phyloP scores from a whole-genome alignment of 441 rosid species.

The Erodium texanum region DNA sequence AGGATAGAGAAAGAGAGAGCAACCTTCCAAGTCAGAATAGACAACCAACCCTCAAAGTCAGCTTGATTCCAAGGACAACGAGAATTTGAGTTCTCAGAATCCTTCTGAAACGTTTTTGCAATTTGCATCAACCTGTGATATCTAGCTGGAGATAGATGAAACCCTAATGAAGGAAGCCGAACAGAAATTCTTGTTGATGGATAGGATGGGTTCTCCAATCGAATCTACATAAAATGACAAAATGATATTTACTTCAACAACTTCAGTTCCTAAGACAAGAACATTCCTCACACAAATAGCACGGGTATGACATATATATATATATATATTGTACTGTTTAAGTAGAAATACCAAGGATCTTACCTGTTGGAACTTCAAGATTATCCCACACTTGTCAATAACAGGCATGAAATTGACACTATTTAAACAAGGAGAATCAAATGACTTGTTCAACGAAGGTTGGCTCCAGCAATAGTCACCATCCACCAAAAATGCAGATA shows the following conservation, averaged over 20 bases:
- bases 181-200: slow-evolving; percentile 86
- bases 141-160: slow-evolving; percentile 97
- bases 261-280: neutral
- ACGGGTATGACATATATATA: slow-evolving; percentile 10
- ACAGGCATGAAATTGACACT: slow-evolving; percentile 65
- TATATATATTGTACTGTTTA: slow-evolving; percentile 14
- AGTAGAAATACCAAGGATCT: slow-evolving; percentile 14
- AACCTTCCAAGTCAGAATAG: slow-evolving; percentile 81
- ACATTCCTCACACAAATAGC: neutral
- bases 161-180: slow-evolving; percentile 80
- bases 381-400: slow-evolving; percentile 84
- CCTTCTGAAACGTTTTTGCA: slow-evolving; percentile 57
- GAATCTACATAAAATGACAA: slow-evolving; percentile 45
- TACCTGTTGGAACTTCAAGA: slow-evolving; percentile 90
- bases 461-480: slow-evolving; percentile 83
- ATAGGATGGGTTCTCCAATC: slow-evolving; percentile 62
- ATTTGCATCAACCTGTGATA: slow-evolving; percentile 97
- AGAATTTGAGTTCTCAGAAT: slow-evolving; percentile 39
- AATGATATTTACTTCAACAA: slow-evolving; percentile 18
- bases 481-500: slow-evolving; percentile 90
- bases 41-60: slow-evolving; percentile 93
- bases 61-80: slow-evolving; percentile 76
- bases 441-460: slow-evolving; percentile 27
- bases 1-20: slow-evolving; percentile 20
- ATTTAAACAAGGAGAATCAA: slow-evolving; percentile 25